Base-by-base conservation (phyloP, 2,329 filamentous ascomycete genomes). In the Magnaporthiopsis incrustans region DNA sequence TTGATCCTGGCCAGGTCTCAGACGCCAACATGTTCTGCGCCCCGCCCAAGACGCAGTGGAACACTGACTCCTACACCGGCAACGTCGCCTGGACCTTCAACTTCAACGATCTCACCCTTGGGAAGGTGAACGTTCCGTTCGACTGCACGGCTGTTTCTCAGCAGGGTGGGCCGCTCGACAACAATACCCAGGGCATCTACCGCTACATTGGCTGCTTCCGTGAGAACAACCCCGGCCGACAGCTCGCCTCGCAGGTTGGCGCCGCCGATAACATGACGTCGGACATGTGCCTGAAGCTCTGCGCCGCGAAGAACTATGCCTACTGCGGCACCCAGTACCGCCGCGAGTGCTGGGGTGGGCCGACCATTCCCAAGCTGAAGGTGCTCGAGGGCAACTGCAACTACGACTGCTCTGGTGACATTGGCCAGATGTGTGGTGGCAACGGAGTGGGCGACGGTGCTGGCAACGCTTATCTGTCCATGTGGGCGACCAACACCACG, bases 21-120 rank as follows among this genome's bases (percentile, higher is more conserved):
- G 82, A 79, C 0, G 85, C 84, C 2, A 78, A 75, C 0, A 71
- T 87, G 10, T 82, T 80, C 65, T 87, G 85, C 68, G 77, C 81
- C 1, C 82, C 81, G 0, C 83, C 83, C 11, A 84, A 85, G 70
- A 76, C 77, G 0, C 83, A 86, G 66, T 83, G 83, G 76, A 86
- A 87, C 67, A 72, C 78, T 1, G 76, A 82, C n/a, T 70, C 79
- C 0, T 84, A 81, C 66, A 74, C 73, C 4, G 80, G 80, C 3
- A 74, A 71, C 0, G 81, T 82, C 0, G 69, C 73, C 2, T 86
- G 84, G 84, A 84, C 80, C 0, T 77, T 86, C 69, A 86, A 86
- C 70, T 81, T 81, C 59, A 82, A 84, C 62, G 84, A 85, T 64
- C 78, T 79, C 0, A 71, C 69, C 1, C 77, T 81, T 62, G 80